Conservation (phyloP, 345 rosid genomes). For the Populus euphratica region DNA sequence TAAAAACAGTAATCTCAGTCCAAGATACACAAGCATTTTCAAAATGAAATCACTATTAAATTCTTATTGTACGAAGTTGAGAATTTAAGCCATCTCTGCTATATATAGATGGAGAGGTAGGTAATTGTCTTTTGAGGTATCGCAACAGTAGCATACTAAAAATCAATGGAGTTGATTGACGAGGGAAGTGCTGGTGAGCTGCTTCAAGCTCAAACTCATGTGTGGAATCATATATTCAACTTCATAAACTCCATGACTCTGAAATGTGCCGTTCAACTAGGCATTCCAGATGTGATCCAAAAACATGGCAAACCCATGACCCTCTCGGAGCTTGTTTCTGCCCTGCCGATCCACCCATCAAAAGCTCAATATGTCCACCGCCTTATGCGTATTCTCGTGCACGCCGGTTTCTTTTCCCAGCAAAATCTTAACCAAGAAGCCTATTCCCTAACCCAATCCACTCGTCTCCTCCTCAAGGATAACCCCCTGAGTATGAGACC, state of each 20-base stretch:
- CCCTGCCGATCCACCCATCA: slow-evolving; percentile 11
- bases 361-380: slow-evolving; percentile 23
- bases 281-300: slow-evolving; percentile 42
- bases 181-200: background rate
- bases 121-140: too few species aligned
- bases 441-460: slow-evolving; percentile 20
- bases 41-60: too few species aligned
- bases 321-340: slow-evolving; percentile 16
- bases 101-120: too few species aligned
- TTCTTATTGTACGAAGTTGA: too few species aligned
- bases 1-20: too few species aligned
- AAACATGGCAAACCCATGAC: slow-evolving; percentile 37
- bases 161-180: background rate
- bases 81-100: too few species aligned
- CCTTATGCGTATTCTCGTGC: slow-evolving; percentile 35
- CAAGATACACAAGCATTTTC: too few species aligned
- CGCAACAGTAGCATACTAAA: too few species aligned
- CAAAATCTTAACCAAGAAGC: slow-evolving; percentile 3
- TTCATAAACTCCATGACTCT: slow-evolving; percentile 36
- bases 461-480: slow-evolving; percentile 25
- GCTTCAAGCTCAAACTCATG: slow-evolving; percentile 28
- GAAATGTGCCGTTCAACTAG: slow-evolving; percentile 34
- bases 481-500: background rate
- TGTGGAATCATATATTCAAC: slow-evolving; percentile 23
- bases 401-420: slow-evolving; percentile 33